These are phyloP conservation scores for Pulveroboletus sp. DNA, from an alignment of 768 basidiomycete genomes.

Conservation along the genomic window DNA sequence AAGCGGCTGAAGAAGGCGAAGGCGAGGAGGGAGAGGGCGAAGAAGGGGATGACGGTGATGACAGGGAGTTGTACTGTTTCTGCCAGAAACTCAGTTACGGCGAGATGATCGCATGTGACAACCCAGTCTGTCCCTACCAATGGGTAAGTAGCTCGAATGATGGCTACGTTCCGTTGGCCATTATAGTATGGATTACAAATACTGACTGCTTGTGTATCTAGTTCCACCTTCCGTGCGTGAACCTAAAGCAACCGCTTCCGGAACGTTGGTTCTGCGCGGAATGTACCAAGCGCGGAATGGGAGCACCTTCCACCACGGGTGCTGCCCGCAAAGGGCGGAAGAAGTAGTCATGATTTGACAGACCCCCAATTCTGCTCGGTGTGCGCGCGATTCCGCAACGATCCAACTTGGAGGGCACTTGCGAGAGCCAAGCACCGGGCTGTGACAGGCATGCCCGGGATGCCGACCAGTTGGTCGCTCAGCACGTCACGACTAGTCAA, in stretches of 20 bases:
- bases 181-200: slow-evolving; percentile 1
- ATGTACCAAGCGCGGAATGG: slow-evolving; percentile 42
- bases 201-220: slow-evolving; percentile 24
- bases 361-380: background rate
- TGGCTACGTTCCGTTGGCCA: background rate
- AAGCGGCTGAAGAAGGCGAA: slow-evolving; percentile 29
- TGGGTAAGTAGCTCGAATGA: slow-evolving; percentile 47
- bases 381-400: too few species aligned
- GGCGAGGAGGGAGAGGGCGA: slow-evolving; percentile 39
- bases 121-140: slow-evolving; percentile 53
- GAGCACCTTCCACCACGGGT: slow-evolving; percentile 25
- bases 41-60: slow-evolving; percentile 51
- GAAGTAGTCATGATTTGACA: slow-evolving; percentile 26
- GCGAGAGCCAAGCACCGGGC: background rate
- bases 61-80: slow-evolving; percentile 60
- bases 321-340: slow-evolving; percentile 41
- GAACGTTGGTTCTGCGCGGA: slow-evolving; percentile 59
- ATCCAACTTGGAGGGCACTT: too few species aligned
- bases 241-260: slow-evolving; percentile 52
- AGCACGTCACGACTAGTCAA: background rate
- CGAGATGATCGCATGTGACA: slow-evolving; percentile 68
- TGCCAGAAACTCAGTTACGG: slow-evolving; percentile 64
- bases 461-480: background rate
- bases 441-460: background rate
- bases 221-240: slow-evolving; percentile 66